These are phyloP conservation scores for Lablab purpureus DNA, from an alignment of 306 rosid genomes.

Conservation along the genomic window DNA sequence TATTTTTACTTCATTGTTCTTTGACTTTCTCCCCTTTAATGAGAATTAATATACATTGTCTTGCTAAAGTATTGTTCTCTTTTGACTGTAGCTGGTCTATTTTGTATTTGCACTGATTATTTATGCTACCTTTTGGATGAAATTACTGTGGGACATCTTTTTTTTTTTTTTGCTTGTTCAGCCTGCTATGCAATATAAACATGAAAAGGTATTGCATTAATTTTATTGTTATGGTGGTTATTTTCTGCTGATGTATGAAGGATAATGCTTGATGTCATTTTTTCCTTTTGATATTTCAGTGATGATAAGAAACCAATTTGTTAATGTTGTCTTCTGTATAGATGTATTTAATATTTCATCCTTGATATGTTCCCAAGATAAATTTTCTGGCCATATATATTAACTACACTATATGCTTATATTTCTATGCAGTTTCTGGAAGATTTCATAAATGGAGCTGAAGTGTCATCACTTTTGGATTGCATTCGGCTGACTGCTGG, in stretches of 20 bases:
- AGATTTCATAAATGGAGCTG: conserved; percentile 98
- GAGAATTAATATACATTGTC: conserved; percentile 22
- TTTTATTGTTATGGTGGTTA: conserved; percentile 15
- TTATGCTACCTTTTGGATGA: conserved; percentile 28
- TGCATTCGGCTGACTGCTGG: conserved; percentile 99
- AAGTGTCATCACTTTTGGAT: conserved; percentile 94
- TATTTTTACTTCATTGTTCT: conserved; percentile 6
- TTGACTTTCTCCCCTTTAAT: not conserved
- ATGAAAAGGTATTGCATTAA: not conserved
- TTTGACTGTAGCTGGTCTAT: conserved; percentile 26
- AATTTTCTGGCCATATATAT: conserved; percentile 1
- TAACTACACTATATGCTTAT: conserved; percentile 37
- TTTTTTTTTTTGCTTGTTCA: conserved; percentile 12
- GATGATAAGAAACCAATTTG: conserved; percentile 23
- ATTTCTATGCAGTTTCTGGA: conserved; percentile 80
- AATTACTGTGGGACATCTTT: conserved; percentile 20
- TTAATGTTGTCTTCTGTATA: conserved; percentile 32
- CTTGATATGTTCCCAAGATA: conserved; percentile 8
- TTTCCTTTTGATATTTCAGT: conserved; percentile 28
- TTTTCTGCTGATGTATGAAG: conserved; percentile 18
- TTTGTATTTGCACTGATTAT: conserved; percentile 27
- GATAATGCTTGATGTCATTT: conserved; percentile 22
- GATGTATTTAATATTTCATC: conserved; percentile 16
- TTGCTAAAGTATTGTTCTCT: conserved; percentile 5
- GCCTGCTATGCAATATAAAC: conserved; percentile 21